Conservation (phyloP, 106 monocot genomes). For the Phalaenopsis aphrodite region DNA sequence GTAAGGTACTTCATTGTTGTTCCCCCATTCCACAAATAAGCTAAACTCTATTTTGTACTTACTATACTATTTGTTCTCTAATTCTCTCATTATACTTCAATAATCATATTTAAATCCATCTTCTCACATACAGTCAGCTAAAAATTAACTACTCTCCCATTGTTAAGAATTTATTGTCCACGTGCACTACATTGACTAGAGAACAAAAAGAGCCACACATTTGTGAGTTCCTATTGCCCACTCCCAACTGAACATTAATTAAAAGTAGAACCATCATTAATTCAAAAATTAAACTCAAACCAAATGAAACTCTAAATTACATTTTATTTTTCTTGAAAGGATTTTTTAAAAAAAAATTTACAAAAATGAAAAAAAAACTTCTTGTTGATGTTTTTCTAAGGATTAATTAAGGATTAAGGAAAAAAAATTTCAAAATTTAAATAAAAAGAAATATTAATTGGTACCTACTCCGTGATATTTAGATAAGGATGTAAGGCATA, state of each 20-base stretch:
- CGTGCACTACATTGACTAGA: not conserved
- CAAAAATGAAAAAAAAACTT: not conserved
- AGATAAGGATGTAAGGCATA: too few relatives aligned
- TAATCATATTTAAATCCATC: not conserved
- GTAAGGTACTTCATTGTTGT: not conserved
- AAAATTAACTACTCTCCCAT: not conserved
- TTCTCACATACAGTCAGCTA: not conserved
- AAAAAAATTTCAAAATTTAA: too few relatives aligned
- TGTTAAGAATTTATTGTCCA: not conserved
- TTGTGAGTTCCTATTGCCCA: not conserved
- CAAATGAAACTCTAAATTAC: not conserved
- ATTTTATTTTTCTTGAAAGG: not conserved
- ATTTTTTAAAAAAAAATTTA: not conserved
- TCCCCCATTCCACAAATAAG: not conserved
- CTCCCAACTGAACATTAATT: constrained; percentile 2
- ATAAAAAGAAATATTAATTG: too few relatives aligned
- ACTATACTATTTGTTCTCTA: not conserved
- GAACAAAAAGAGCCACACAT: not conserved
- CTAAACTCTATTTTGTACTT: not conserved
- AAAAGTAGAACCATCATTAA: not conserved
- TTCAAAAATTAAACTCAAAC: not conserved
- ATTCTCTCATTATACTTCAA: not conserved
- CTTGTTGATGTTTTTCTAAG: not conserved
- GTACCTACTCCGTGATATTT: too few relatives aligned
- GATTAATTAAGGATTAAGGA: too few relatives aligned